Percentiles rank a stretch among this genome's conserved stretches.
Conservation (phyloP, 1,139 yeast genomes). For the Lodderomyces margitis region DNA sequence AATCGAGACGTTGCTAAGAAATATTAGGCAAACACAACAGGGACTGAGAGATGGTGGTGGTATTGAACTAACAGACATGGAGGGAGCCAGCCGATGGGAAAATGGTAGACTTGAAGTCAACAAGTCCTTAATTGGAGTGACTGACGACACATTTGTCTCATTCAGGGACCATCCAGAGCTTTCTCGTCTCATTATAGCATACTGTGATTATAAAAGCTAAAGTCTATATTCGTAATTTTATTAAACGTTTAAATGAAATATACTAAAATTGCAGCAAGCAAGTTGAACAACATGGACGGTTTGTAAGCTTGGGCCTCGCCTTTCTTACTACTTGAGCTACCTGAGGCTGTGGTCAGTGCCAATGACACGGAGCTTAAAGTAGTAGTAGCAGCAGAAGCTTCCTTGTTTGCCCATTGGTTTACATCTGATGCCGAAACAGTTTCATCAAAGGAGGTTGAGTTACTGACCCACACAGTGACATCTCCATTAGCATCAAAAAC, state of each 20-base stretch:
- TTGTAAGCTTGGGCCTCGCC: conserved; percentile 17
- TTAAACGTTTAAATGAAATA: conserved; percentile 13
- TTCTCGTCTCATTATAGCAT: conserved; percentile 8
- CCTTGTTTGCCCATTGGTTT: conserved; percentile 26
- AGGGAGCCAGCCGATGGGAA: conserved; percentile 2
- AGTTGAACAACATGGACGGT: conserved; percentile 17
- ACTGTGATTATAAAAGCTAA: conserved; percentile 8
- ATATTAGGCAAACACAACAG: background rate
- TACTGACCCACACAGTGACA: conserved; percentile 60
- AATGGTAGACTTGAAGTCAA: conserved; percentile 6
- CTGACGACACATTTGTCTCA: conserved; percentile 8
- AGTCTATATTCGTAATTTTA: background rate
- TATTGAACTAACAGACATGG: conserved; percentile 9
- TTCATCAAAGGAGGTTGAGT: conserved; percentile 49
- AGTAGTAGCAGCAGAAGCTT: conserved; percentile 18
- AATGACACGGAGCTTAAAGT: conserved; percentile 24
- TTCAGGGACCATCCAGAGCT: conserved; percentile 11
- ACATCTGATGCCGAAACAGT: conserved; percentile 34
- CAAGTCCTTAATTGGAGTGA: background rate
- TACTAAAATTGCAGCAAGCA: conserved; percentile 19
- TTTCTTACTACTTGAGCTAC: conserved; percentile 17
- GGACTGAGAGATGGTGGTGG: conserved; percentile 12
- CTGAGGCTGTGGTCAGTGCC: conserved; percentile 12
- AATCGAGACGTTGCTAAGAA: conserved; percentile 12
- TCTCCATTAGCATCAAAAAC: conserved; percentile 60